Evolutionary conservation across 768 basidiomycete genomes (phyloP).

Genomic region (Leccinum broughii): DNA sequence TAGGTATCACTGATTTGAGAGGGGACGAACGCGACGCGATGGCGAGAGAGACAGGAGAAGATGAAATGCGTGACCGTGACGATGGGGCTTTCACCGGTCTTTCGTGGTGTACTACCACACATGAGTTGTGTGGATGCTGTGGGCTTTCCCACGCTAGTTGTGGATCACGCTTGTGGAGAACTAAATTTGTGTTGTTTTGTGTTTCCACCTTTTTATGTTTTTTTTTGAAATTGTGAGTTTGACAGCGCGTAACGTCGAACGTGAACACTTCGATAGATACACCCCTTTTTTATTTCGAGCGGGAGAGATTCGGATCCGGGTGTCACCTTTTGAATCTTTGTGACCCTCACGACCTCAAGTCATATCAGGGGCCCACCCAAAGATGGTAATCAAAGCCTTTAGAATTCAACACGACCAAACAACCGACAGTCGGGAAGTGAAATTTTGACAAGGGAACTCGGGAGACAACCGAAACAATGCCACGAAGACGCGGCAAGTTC

Average conservation of each 20-base stretch:
- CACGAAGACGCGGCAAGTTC: constrained; percentile 31
- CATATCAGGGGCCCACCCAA: background rate
- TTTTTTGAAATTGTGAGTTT: no score
- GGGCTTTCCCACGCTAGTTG: no score
- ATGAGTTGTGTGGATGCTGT: no score
- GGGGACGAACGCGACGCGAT: background rate
- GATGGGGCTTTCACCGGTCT: no score
- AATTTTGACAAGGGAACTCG: background rate
- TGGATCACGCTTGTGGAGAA: no score
- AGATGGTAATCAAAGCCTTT: background rate
- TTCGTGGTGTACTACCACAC: no score
- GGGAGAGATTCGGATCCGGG: background rate
- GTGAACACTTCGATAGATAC: background rate
- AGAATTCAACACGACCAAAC: constrained; percentile 15
- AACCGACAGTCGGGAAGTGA: background rate
- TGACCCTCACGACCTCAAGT: background rate
- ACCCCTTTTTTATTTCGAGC: no score
- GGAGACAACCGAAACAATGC: constrained; percentile 9
- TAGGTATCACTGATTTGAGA: background rate
- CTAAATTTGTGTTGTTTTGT: no score
- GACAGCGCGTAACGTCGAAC: background rate
- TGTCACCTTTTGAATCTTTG: no score
- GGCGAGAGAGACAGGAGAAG: background rate
- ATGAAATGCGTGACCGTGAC: no score
- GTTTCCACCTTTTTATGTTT: no score